Base-by-base conservation (phyloP, 2,329 filamentous ascomycete genomes). In the Sporothrix humicola region DNA sequence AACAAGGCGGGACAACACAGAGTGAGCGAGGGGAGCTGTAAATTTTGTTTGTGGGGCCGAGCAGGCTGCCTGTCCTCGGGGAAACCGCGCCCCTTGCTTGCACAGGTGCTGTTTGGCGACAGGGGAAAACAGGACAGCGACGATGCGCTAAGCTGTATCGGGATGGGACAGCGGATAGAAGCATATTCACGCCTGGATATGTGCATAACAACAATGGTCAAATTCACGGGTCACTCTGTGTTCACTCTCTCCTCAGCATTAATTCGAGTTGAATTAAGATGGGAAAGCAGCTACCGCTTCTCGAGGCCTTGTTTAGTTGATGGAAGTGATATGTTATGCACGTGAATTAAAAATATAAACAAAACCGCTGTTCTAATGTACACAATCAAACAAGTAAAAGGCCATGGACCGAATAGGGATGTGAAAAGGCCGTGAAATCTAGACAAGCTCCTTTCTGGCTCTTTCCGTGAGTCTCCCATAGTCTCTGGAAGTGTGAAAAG, bases 81-180 rank as follows among this genome's bases (percentile, higher is more conserved):
- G 74, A 73, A 74, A 74, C 72, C 54, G 71, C 69, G 44, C 50
- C 54, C 66, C 59, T 73, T 71, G 59, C 48, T 48, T 68, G 42
- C 13, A 10, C 31, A 46, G 31, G 31, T 37, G 31, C 58, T 63
- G 58, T 63, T 63, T 63, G 59, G 59, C 37, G 37, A 63, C 59
- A 63, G 59, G 59, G 31, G 37, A 63, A 31, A 20, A 3, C 26
- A 37, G 59, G 37, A n/a, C 37, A 65, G 37, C 7, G 8, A 2
- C 37, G 17, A 5, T 12, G 20, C 61, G 12, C 61, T 66, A 66
- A 23, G 1, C 20, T 20, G 6, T 13, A 66, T 48, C 48, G 13
- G 61, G 42, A 8, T 13, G 3, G 0, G 2, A 15, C 0, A 1
- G 23, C 12, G 37, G 10, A 48, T 66, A 26, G n/a, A 48, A 26